Base-by-base conservation (phyloP, 2,329 filamentous ascomycete species). In the Chaetothyriales sp. region DNA sequence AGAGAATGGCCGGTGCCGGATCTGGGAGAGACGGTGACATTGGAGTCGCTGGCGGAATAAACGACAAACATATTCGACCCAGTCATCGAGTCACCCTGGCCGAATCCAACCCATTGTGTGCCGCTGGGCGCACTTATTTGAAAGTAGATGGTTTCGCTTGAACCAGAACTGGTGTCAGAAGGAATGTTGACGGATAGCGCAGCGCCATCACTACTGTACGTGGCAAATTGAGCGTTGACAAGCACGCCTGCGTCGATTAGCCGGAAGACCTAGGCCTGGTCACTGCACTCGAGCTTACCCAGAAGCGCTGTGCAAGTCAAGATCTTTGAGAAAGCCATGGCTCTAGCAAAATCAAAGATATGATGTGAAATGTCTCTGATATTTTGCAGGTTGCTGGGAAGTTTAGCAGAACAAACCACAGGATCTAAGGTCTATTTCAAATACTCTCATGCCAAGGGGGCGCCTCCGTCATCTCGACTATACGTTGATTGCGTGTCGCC, bases 61-160 rank as follows among this genome's bases (percentile, higher is more conserved):
- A 80, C 67, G 44, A 81, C 66, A 60, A 81, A 80, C 46, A 82
- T 80, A 62, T 79, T 78, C 5, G 78, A 64, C 19, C 72, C 73
- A 15, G 63, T 57, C 78, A 81, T 82, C 1, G 58, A 66, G 44
- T 28, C 22, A 22, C 78, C 78, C 61, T 80, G 76, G 6, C 77
- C 78, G 2, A 81, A 63, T 2, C 70, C 74, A 33, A 78, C 70
- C 74, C 75, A 82, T 64, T 72, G 64, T 60, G 77, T 72, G 5
- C 62, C 68, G 43, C 69, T 71, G 1, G 78, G 77, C 2, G 74
- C 75, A 46, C 70, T 72, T 48, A 82, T 69, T 53, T 78, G 76
- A 60, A 81, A 74, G 64, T 72, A 81, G 49, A 82, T 74, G 54
- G 79, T 74, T 19, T 78, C 77, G 33, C 59, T 68, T 10, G 73